Base-by-base conservation (phyloP, 2,329 filamentous ascomycete species). In the Sordariomycetes sp. region DNA sequence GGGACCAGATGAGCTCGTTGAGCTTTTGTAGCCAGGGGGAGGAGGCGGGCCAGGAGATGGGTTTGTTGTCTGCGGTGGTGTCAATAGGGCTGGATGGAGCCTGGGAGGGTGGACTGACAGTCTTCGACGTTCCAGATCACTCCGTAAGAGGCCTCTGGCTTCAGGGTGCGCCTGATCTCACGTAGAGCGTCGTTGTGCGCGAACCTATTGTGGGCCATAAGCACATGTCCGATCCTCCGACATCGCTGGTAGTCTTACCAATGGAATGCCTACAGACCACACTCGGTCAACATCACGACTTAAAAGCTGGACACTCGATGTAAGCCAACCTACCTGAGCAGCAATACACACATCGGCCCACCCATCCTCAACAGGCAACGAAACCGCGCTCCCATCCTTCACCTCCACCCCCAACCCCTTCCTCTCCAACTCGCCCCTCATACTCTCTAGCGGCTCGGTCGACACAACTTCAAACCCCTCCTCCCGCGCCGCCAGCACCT, bases 81-180 rank as follows among this genome's bases (percentile, higher is more conserved):
- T 48, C 35, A 55, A 20, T 22, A 22, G 20, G n/a, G 43, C 3
- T 48, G 11, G n/a, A 11, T 50, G 46, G 46, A 11, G 16, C 5
- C 14, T 10, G 20, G 35, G 48, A 10, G 40, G 24, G 28, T 32
- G 28, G 25, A 72, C 78, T 65, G 70, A 86, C 85, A 89, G 62
- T 88, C 83, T 67, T 89, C 86, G 60, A 86, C 74, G 64, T 89
- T 90, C 87, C 88, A 90, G 57, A 90, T 84, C 68, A 88, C 69
- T 16, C 83, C 87, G 32, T 90, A 74, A 32, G 76, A 75, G 7
- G 79, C 80, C 7, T 78, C 78, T 0, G 82, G 82, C 64, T 79
- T 79, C 54, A 90, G 70, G 0, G 87, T 78, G 53, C 86, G 79
- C 63, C 83, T 78, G n/a, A 90, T 86, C 64, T 89, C 86, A 53